Percentiles rank a stretch among this genome's conserved stretches.
Conservation (phyloP, 108 stramenopile genomes). For the Mayamaea pseudoterrestris region DNA sequence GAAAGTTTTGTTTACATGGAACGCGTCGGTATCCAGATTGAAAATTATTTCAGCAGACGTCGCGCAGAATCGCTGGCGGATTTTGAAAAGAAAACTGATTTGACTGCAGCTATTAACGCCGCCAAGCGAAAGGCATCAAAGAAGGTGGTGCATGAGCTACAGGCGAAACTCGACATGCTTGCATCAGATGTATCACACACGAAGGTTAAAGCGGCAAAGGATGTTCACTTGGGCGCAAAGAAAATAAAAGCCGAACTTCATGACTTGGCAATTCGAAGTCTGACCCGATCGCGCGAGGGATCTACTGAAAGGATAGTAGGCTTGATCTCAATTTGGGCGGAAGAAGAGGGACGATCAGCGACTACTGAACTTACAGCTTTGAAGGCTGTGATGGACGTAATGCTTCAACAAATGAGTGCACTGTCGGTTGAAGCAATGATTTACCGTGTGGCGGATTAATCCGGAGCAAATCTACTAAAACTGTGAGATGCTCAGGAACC, state of each 20-base stretch:
- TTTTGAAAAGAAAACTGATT: conserved; percentile 78
- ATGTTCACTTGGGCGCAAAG: conserved; percentile 69
- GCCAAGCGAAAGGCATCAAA: conserved; percentile 64
- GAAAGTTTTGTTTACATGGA: conserved; percentile 83
- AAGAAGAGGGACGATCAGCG: conserved; percentile 9
- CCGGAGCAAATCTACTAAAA: too few relatives aligned
- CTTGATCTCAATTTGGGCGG: conserved; percentile 64
- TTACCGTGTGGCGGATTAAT: too few relatives aligned
- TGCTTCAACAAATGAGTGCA: too few relatives aligned
- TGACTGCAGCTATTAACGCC: conserved; percentile 76
- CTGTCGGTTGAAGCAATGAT: too few relatives aligned
- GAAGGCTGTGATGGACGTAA: conserved; percentile 3
- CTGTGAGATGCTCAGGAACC: too few relatives aligned
- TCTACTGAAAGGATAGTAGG: conserved; percentile 56
- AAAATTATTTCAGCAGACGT: conserved; percentile 56
- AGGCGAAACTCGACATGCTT: conserved; percentile 54
- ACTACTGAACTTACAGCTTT: conserved; percentile 5
- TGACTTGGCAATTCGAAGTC: conserved; percentile 51
- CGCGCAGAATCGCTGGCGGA: conserved; percentile 51
- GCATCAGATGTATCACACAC: conserved; percentile 64
- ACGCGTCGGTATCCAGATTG: conserved; percentile 71
- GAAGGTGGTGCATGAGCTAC: conserved; percentile 51
- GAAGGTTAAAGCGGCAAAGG: conserved; percentile 73
- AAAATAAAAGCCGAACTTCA: conserved; percentile 55
- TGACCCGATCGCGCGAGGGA: conserved; percentile 53